Conservation (phyloP, 371 early-diverging fungal genomes). For the Mucor irregularis region DNA sequence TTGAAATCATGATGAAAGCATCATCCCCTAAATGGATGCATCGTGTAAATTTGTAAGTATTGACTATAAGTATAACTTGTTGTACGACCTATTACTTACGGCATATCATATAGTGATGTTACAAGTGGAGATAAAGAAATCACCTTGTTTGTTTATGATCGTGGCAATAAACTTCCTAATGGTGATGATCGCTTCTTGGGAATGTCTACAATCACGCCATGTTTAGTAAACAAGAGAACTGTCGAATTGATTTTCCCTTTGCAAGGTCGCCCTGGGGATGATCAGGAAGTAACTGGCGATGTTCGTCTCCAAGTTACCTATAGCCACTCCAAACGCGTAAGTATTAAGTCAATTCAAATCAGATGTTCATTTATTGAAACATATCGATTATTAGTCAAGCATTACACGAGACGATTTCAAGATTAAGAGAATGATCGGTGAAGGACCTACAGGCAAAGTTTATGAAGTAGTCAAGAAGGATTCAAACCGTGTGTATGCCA, state of each 20-base stretch:
- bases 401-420: constrained; percentile 74
- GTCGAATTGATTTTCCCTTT: constrained; percentile 70
- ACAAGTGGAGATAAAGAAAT: constrained; percentile 60
- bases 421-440: constrained; percentile 71
- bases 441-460: constrained; percentile 67
- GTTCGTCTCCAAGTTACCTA: constrained; percentile 65
- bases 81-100: neutral
- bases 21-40: constrained; percentile 67
- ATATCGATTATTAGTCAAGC: too few species aligned
- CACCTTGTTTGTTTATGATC: constrained; percentile 66
- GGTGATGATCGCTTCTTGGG: constrained; percentile 66
- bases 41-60: constrained; percentile 69
- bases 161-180: constrained; percentile 38
- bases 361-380: too few species aligned
- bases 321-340: constrained; percentile 24
- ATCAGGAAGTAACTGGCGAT: constrained; percentile 62
- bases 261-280: constrained; percentile 36
- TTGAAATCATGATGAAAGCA: constrained; percentile 47
- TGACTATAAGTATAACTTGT: neutral
- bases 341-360: too few species aligned
- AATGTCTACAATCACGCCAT: constrained; percentile 59
- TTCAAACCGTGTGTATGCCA: constrained; percentile 68
- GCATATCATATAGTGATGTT: constrained; percentile 66
- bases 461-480: constrained; percentile 52
- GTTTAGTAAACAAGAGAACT: constrained; percentile 54